Base-by-base conservation (phyloP, 768 basidiomycete genomes). In the Mrakia frigida region DNA sequence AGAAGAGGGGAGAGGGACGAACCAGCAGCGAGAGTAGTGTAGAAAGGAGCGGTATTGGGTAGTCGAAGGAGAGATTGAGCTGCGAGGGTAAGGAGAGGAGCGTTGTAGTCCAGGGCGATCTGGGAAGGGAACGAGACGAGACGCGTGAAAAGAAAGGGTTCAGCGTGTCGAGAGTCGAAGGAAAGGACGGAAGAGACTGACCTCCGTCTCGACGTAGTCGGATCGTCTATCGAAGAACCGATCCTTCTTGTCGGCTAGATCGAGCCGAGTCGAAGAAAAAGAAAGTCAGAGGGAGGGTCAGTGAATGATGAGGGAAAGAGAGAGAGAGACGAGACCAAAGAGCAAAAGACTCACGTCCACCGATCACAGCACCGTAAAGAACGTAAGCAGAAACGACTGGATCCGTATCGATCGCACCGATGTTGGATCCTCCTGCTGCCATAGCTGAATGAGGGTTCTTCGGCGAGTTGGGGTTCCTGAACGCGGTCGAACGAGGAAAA, bases 131-230 rank as follows among this genome's bases (percentile, higher is more conserved):
- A 11, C 28, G n/a, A 71, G n/a, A 52, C 2, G 23, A 56, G 33
- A 60, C 10, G 6, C 33, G 52, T 35, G 28, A 65, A 25, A 53
- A 69, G 75, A 23, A 76, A 53, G 35, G n/a, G 37, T 35, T 16
- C 18, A 37, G n/a, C 31, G 3, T n/a, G n/a, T 53, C 35, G 18
- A 21, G 43, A 13, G 25, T 28, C 50, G 39, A 46, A 25, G 14
- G 23, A 56, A 13, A 53, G 50, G n/a, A 37, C 75, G 28, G 56
- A 25, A 79, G 37, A 67, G 81, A 81, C 84, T 41, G 79, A 91
- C 90, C 87, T 97, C 94, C 25, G 89, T 91, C 84, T 96, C 87
- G 0, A 90, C 90, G 92, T 93, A 96, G 82, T 96, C 93, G 75
- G 87, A 90, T 53, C 95, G 89, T 77, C 93, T 90, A 81, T 97